phyloP scores from a whole-genome alignment of 1,284 basidiomycete species.

The Golubevia pallescens region DNA sequence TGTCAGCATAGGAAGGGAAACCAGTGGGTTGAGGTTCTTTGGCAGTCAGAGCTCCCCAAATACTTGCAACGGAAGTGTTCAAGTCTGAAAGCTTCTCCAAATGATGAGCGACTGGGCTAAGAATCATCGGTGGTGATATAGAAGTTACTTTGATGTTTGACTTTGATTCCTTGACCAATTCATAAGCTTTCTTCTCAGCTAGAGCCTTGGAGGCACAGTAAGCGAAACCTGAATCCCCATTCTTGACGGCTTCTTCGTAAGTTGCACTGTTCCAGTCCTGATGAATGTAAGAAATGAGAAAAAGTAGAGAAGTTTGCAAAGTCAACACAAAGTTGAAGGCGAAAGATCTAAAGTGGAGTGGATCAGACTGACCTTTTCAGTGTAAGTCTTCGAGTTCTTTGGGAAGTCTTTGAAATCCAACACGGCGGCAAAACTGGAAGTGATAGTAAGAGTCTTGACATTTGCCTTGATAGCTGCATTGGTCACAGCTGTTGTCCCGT shows the following conservation, averaged over 20 bases:
- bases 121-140: background rate
- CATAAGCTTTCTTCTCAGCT: constrained; percentile 6
- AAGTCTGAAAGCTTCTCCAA: background rate
- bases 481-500: constrained; percentile 6
- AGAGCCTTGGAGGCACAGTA: constrained; percentile 8
- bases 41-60: no score
- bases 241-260: constrained; percentile 4
- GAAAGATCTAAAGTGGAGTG: no score
- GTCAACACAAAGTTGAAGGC: background rate
- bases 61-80: no score
- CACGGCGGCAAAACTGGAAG: constrained; percentile 1
- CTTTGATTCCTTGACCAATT: background rate
- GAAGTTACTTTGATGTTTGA: background rate
- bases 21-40: constrained; percentile 2
- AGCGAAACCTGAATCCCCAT: constrained; percentile 2
- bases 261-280: constrained; percentile 13
- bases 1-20: constrained; percentile 1
- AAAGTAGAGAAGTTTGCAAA: background rate
- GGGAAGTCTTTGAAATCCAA: constrained; percentile 8
- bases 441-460: constrained; percentile 5
- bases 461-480: constrained; percentile 3
- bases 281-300: background rate
- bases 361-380: constrained; percentile 21
- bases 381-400: constrained; percentile 22
- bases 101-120: background rate